Conservation (phyloP, 2,329 filamentous ascomycete genomes). For the Diatrype stigma region DNA sequence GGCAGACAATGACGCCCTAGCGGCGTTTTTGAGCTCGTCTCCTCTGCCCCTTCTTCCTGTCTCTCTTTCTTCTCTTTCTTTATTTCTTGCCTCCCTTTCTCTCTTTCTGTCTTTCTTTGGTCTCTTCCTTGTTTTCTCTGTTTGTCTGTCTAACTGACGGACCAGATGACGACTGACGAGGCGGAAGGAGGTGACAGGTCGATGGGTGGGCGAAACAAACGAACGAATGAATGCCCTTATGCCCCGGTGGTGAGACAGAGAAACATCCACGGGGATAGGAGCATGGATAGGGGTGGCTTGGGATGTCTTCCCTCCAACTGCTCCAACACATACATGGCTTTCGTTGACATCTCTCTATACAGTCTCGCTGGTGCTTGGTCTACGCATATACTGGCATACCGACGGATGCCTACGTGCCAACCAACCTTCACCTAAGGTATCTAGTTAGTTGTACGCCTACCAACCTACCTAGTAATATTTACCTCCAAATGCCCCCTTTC, state of each 20-base stretch:
- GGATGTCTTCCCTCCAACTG: background rate
- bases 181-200: too few relatives aligned
- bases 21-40: conserved; percentile 7
- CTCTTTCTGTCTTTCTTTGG: background rate
- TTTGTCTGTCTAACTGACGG: too few relatives aligned
- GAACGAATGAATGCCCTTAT: background rate
- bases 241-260: background rate
- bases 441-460: background rate
- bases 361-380: too few relatives aligned
- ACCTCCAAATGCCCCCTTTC: too few relatives aligned
- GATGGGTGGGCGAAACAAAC: background rate
- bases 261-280: background rate
- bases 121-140: too few relatives aligned
- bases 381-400: background rate
- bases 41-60: conserved; percentile 8
- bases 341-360: background rate
- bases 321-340: too few relatives aligned
- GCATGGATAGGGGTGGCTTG: background rate
- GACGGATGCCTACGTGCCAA: background rate
- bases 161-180: too few relatives aligned
- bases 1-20: background rate
- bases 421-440: background rate
- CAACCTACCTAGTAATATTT: background rate
- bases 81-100: background rate
- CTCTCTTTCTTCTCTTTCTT: background rate